Base-by-base conservation (phyloP, 108 stramenopile genomes). In the Skeletonema grethae region DNA sequence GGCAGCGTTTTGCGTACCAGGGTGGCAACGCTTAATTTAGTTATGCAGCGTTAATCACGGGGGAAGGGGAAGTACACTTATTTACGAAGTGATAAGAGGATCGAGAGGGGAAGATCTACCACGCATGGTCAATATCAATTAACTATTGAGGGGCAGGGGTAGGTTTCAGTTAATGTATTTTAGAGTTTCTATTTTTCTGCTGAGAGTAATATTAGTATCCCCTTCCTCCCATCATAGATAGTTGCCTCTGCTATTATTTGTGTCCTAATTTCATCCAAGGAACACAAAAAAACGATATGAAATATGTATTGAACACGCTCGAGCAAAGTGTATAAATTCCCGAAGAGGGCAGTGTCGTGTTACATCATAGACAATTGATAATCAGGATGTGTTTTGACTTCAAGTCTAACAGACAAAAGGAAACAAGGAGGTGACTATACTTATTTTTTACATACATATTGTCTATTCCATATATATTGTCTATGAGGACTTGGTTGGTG, bases 1-100 rank as follows among this genome's bases (percentile, higher is more conserved):
- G 93, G 81, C 97, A 97, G 87, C 87, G 95, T 50, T 95, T 93
- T 78, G 87, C 91, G 12, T 95, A 93, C 73, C 92, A 92, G 67
- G 92, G 95, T 60, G 88, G 88, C 16, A 78, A 78, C 22, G 59
- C 80, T 6, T 76, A 76, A 38, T 50, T 61, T 9, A 28, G 25
- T 0, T 28, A 53, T 5, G 18, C 1, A 22, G 50, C 0, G 50
- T 25, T 22, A 6, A 35, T 32, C 55, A 28, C 29, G 3, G 24
- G 61, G 36, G 61, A 4, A 63, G 11, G 29, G 61, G 36, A 10
- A 53, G 16, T 7, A 7, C 46, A 48, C n/a, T 48, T 18, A 5
- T 18, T 18, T 12, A 1, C 16, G 16, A 48, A 48, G 5, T 18
- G 1, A 7, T 18, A 0, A 2, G 2, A 48, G 46, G 5, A 11